phyloP scores from a whole-genome alignment of 495 filamentous ascomycete species.

The Penicillium daleae region DNA sequence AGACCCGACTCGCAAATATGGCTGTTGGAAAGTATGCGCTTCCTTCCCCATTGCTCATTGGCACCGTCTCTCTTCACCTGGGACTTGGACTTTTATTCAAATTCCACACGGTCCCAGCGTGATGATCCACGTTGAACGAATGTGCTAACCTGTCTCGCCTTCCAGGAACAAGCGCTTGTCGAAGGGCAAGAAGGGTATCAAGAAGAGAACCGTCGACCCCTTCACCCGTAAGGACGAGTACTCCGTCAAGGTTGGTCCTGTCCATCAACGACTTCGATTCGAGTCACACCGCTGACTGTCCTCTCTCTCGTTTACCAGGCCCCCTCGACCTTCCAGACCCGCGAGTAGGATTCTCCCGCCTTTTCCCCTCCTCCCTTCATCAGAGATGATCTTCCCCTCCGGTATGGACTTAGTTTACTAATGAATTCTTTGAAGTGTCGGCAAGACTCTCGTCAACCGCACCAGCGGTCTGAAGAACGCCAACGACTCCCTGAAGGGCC shows the following conservation, averaged over 20 bases:
- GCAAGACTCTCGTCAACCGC: constrained; percentile 98
- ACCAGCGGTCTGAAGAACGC: constrained; percentile 99
- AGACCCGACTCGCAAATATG: constrained; percentile 70
- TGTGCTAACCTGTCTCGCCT: constrained; percentile 27
- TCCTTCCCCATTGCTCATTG: constrained; percentile 19
- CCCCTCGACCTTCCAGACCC: constrained; percentile 89
- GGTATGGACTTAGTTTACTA: constrained; percentile 14
- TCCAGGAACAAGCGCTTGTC: constrained; percentile 99
- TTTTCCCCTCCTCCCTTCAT: neutral
- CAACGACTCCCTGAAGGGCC: constrained; percentile 97
- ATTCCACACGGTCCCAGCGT: neutral
- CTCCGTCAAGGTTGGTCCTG: constrained; percentile 79
- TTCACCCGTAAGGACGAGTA: constrained; percentile 99
- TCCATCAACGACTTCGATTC: neutral
- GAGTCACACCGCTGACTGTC: constrained; percentile 27
- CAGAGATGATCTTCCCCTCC: neutral
- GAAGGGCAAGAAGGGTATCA: constrained; percentile 99
- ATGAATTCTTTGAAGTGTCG: constrained; percentile 66
- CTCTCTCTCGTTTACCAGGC: constrained; percentile 56
- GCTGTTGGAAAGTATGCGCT: constrained; percentile 86
- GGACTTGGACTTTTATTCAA: neutral
- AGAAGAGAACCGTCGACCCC: constrained; percentile 98
- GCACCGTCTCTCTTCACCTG: constrained; percentile 14
- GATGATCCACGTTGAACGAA: constrained; percentile 7
- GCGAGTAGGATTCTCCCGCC: constrained; percentile 75